Percentiles rank a stretch among this genome's conserved stretches.
phyloP scores from a whole-genome alignment of 2,329 filamentous ascomycete genomes.

The Chaetomiaceae sp. region DNA sequence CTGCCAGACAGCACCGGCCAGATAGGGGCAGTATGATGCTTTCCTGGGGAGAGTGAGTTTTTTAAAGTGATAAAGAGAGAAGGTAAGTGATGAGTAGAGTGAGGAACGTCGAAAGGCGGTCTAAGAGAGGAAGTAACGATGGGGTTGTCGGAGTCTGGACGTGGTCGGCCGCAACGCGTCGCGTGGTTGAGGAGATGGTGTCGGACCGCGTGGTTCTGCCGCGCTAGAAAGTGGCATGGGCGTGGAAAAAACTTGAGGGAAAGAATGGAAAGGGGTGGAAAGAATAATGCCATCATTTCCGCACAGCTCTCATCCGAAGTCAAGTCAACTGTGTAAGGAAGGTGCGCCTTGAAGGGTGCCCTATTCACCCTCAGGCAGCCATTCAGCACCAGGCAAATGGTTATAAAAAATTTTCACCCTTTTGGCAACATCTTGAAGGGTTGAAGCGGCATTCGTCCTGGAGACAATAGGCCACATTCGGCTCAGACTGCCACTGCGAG shows the following conservation, averaged over 20 bases:
- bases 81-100: not conserved
- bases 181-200: not conserved
- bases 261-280: not conserved
- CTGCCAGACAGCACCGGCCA: not conserved
- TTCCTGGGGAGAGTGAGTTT: not conserved
- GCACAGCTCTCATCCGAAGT: not conserved
- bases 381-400: no score
- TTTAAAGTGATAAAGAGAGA: not conserved
- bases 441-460: no score
- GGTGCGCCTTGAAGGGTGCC: not conserved
- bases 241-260: not conserved
- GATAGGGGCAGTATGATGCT: not conserved
- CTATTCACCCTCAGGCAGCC: no score
- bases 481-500: no score
- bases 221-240: conserved; percentile 1
- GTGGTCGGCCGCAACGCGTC: not conserved
- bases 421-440: no score
- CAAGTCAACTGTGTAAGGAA: not conserved
- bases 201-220: not conserved
- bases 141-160: not conserved
- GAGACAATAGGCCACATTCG: no score
- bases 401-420: no score
- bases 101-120: not conserved
- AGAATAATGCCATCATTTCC: not conserved
- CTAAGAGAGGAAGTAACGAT: not conserved